These are phyloP conservation scores for Aspergillus novofumigatus DNA, from an alignment of 2,329 filamentous ascomycete genomes.

Conservation along the genomic window DNA sequence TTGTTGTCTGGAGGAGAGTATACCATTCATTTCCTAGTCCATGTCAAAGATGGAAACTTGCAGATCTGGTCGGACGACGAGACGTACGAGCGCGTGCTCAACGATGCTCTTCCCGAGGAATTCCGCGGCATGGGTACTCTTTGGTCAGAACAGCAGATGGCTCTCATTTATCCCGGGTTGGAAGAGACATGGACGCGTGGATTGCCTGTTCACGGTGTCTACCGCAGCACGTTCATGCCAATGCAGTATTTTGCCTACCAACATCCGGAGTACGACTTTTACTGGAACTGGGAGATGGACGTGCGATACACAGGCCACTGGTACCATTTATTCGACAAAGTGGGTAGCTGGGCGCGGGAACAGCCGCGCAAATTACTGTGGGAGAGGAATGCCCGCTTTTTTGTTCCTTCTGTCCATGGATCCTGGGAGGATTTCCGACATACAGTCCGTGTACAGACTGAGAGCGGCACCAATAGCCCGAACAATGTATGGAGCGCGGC, in stretches of 20 bases:
- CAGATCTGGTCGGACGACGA: constrained; percentile 78
- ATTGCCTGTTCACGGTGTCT: constrained; percentile 83
- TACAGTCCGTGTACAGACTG: constrained; percentile 70
- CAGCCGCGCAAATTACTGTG: constrained; percentile 78
- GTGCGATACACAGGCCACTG: constrained; percentile 74
- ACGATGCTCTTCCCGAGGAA: constrained; percentile 67
- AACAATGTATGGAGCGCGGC: constrained; percentile 63
- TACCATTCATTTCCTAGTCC: constrained; percentile 74
- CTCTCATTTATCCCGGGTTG: constrained; percentile 80
- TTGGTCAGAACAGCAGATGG: constrained; percentile 94
- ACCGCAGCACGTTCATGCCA: constrained; percentile 88
- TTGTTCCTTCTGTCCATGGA: constrained; percentile 70
- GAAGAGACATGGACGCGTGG: constrained; percentile 70
- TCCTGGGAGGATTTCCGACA: constrained; percentile 75
- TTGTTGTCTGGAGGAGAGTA: constrained; percentile 79
- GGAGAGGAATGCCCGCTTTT: constrained; percentile 76
- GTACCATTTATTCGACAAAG: constrained; percentile 71
- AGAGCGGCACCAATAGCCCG: constrained; percentile 61
- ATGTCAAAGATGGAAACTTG: constrained; percentile 73
- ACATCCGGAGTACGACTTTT: constrained; percentile 73
- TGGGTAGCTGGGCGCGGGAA: constrained; percentile 63
- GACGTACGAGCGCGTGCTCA: constrained; percentile 69
- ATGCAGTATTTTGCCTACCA: constrained; percentile 87
- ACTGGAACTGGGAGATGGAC: constrained; percentile 89
- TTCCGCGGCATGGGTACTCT: constrained; percentile 85